phyloP scores from a whole-genome alignment of 108 stramenopile genomes.

The Poteriospumella lacustris region DNA sequence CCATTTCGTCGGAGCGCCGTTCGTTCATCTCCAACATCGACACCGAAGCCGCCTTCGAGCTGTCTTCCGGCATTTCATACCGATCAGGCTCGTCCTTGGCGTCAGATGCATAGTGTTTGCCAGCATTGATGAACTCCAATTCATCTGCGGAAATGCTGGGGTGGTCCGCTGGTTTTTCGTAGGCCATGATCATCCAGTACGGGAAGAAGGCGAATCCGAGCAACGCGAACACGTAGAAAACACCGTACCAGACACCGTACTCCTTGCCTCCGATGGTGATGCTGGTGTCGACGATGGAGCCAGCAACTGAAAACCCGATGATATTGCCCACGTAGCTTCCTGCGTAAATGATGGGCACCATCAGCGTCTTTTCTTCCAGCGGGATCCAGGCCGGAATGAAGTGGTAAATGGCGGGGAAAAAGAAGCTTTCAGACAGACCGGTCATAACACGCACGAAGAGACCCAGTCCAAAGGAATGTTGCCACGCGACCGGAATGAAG shows the following conservation, averaged over 20 bases:
- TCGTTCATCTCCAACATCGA: no score
- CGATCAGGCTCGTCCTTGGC: no score
- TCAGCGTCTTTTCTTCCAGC: background rate
- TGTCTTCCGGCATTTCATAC: no score
- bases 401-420: constrained; percentile 14
- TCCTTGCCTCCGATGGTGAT: background rate
- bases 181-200: background rate
- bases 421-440: constrained; percentile 11
- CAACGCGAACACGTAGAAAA: constrained; percentile 15
- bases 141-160: constrained; percentile 1
- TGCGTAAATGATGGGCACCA: background rate
- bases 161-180: constrained; percentile 13
- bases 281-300: background rate
- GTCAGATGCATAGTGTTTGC: no score
- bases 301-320: constrained; percentile 9
- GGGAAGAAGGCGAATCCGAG: constrained; percentile 3
- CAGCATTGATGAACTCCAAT: background rate
- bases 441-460: background rate
- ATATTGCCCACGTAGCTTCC: constrained; percentile 23
- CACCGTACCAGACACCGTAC: constrained; percentile 4
- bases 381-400: constrained; percentile 23
- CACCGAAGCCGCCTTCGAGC: no score
- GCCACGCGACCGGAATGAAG: background rate
- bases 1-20: no score
- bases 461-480: background rate